Evolutionary conservation across 2,329 filamentous ascomycete species (phyloP), one percentile per base, ranked within the genome.

Genomic region (Fusarium oxysporum): DNA sequence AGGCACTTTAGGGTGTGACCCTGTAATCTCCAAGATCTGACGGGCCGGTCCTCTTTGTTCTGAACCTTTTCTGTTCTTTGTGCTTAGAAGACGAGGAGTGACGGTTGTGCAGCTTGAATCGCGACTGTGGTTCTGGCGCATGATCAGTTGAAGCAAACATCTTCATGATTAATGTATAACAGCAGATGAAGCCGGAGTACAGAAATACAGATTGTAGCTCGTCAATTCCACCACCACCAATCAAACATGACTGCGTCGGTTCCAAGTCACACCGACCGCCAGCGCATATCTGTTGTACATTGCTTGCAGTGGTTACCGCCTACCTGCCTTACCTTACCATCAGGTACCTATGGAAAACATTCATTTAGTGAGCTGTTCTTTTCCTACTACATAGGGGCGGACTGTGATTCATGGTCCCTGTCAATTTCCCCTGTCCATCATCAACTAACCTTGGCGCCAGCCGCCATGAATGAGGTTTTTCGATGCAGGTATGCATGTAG

Each of bases 21-120:
- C 73, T 77, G 64, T 65, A 74, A 74, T 77, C 66, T 77, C 73
- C 71, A 75, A 60, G 65, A 77, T 77, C 70, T 70, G 51, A 37
- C 57, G 61, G 70, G 48, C 48, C 57, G 66, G 32, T 59, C 64
- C 57, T 66, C 41, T 61, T 59, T 62, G 23, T 54, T 51, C 60
- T 64, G 35, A 57, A 38, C 50, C 40, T 19, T 70, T 57, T 62
- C 45, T 59, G 25, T 66, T 61, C 44, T 30, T 21, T 45, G 30
- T 54, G 40, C 53, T 50, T 63, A 48, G 65, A 63, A 72, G 72
- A 71, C 63, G 68, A 62, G 53, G 37, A 58, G 41, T 40, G 28
- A 43, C 21, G 33, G 30, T 23, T 28, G 70, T 71, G 58, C 62
- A 64, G 60, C 61, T 40, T 59, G 23, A 11, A 30, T 19, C 30